phyloP scores from a whole-genome alignment of 345 rosid genomes.

The Bretschneidera sinensis region DNA sequence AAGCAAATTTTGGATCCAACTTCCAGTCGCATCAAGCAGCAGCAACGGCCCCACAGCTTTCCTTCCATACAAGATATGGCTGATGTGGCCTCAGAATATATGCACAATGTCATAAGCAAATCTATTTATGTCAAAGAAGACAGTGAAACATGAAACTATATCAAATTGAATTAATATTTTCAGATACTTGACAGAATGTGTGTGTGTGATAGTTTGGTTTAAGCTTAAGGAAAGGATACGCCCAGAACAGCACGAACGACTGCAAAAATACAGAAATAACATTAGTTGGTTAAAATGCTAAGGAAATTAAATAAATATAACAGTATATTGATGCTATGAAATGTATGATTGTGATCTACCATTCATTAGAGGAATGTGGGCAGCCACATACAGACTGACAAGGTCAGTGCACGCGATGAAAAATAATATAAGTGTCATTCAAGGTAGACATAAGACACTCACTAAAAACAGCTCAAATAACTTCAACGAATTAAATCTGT shows the following conservation, averaged over 20 bases:
- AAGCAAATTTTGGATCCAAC: not conserved
- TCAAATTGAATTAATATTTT: not conserved
- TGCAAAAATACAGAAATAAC: constrained; percentile 39
- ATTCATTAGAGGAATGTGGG: too few species aligned
- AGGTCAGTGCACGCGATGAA: too few species aligned
- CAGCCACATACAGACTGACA: too few species aligned
- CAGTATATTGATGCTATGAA: not conserved
- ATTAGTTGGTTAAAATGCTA: too few species aligned
- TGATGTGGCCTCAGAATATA: constrained; percentile 55
- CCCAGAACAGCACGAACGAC: constrained; percentile 99
- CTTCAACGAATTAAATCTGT: too few species aligned
- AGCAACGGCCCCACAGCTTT: not conserved
- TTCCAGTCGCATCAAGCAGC: not conserved
- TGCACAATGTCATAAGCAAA: constrained; percentile 96
- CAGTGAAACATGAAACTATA: not conserved
- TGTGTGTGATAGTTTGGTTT: constrained; percentile 8
- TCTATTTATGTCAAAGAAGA: constrained; percentile 59
- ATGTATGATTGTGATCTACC: too few species aligned
- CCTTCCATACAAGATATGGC: not conserved
- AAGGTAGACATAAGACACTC: too few species aligned
- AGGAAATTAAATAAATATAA: not conserved
- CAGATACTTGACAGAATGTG: not conserved
- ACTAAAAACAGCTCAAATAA: too few species aligned
- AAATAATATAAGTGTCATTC: too few species aligned
- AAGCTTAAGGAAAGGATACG: constrained; percentile 69